phyloP scores from a whole-genome alignment of 306 rosid genomes.

The Mimosa pudica region DNA sequence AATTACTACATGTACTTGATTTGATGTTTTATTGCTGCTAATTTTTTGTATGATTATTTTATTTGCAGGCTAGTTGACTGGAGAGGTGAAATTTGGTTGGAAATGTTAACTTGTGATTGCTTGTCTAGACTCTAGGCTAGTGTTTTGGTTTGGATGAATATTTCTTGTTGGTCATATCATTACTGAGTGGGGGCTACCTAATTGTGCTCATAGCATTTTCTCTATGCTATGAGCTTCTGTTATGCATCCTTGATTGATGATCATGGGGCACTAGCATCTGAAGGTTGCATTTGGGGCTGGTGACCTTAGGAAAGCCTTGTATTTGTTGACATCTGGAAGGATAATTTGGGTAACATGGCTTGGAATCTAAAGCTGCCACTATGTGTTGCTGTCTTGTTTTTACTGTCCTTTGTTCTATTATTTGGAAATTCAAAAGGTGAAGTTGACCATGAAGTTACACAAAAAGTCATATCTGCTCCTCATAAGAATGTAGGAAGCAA shows the following conservation, averaged over 20 bases:
- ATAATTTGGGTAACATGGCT: slow-evolving; percentile 40
- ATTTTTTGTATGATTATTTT: slow-evolving; percentile 16
- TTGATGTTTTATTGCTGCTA: neutral
- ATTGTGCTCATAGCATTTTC: slow-evolving; percentile 20
- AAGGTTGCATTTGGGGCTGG: slow-evolving; percentile 48
- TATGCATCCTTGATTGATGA: slow-evolving; percentile 1
- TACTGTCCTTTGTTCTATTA: slow-evolving; percentile 43
- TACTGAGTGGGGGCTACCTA: neutral
- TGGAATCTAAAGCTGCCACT: slow-evolving; percentile 46
- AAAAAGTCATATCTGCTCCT: slow-evolving; percentile 66
- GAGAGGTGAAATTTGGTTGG: slow-evolving; percentile 29
- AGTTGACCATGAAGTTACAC: slow-evolving; percentile 50
- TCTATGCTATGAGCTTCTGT: slow-evolving; percentile 27
- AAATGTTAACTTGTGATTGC: slow-evolving; percentile 29
- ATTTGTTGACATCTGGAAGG: slow-evolving; percentile 29
- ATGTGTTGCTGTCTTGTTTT: slow-evolving; percentile 40
- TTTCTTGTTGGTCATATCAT: slow-evolving; percentile 14
- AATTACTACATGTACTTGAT: neutral
- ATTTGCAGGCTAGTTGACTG: slow-evolving; percentile 37
- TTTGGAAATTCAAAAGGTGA: slow-evolving; percentile 52
- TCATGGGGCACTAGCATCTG: slow-evolving; percentile 41
- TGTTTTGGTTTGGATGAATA: slow-evolving; percentile 30
- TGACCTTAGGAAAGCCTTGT: slow-evolving; percentile 29
- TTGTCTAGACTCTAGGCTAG: slow-evolving; percentile 26
- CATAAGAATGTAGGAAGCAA: slow-evolving; percentile 66